Base-by-base conservation (phyloP, 371 early-diverging fungal genomes). In the Lichtheimia hyalospora region DNA sequence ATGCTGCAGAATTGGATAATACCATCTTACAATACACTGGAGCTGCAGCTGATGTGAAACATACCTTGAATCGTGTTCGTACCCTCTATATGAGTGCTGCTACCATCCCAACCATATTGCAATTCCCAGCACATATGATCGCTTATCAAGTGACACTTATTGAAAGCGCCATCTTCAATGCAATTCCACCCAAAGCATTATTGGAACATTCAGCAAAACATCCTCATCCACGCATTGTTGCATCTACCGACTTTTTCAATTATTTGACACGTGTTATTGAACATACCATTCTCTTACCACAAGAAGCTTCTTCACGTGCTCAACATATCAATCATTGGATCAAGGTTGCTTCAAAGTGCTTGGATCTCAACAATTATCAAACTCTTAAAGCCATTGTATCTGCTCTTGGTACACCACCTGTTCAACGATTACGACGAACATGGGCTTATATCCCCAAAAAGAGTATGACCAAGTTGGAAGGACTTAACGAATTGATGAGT, bases 221-320 rank as follows among this genome's bases (percentile, higher is more conserved):
- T 25, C 90, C 90, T 7, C 79, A 87, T 52, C 83, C 86, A 41
- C 80, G 84, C 21, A 82, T 93, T 20, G 86, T 85, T 28, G 88
- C 88, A 5, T 86, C 86, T 2, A 86, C 91, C 14, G 92, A 90
- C 56, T 89, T 90, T 66, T 93, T 93, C 79, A 93, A 93, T 61
- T 91, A 89, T 62, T 60, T 91, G 25, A 89, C 92, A 8, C 80
- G 93, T 8, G 61, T 85, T 54, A 83, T 93, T 41, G 93, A 93
- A 65, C 81, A 81, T 58, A 81, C 90, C 5, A 82, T 93, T 39
- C 69, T 93, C 25, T 71, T 83, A 27, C 85, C 85, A 1, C 72
- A 77, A 41, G 83, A 81, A 41, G 81, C 87, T 4, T 75, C 84
- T 0, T 79, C 77, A 7, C 78, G 93, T 12, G 89, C 89, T 0